Percentiles rank a stretch among this genome's conserved stretches.
These are phyloP conservation scores for Nectriaceae sp. DNA, from an alignment of 2,329 filamentous ascomycete species.

Conservation along the genomic window DNA sequence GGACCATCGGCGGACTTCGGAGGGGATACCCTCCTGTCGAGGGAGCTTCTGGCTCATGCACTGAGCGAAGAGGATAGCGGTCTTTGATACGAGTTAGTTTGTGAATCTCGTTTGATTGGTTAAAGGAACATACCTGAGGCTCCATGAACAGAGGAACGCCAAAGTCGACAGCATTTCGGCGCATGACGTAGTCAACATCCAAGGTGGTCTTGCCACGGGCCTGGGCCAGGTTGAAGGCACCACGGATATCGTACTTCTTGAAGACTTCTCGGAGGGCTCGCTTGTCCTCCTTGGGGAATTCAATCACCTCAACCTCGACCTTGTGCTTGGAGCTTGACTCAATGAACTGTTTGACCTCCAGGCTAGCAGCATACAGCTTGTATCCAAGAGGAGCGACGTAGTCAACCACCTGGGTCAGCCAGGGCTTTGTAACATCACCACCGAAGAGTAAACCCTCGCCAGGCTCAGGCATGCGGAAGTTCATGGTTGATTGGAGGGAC, in stretches of 20 bases:
- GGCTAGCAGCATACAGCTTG: slow-evolving; percentile 86
- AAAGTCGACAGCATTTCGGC: slow-evolving; percentile 97
- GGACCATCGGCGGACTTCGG: slow-evolving; percentile 91
- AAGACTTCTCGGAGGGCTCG: slow-evolving; percentile 92
- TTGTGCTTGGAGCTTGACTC: slow-evolving; percentile 69
- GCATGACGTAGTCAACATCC: slow-evolving; percentile 98
- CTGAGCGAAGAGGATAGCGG: slow-evolving; percentile 90
- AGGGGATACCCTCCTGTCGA: slow-evolving; percentile 81
- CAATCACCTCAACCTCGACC: slow-evolving; percentile 82
- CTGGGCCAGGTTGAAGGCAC: slow-evolving; percentile 92
- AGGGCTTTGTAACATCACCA: slow-evolving; percentile 72
- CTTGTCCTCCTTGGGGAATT: slow-evolving; percentile 97
- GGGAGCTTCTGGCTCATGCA: slow-evolving; percentile 98
- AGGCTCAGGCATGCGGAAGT: slow-evolving; percentile 94
- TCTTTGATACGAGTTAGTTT: slow-evolving; percentile 56
- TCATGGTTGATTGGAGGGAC: slow-evolving; percentile 95
- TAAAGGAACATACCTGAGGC: slow-evolving; percentile 71
- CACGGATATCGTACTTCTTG: slow-evolving; percentile 93
- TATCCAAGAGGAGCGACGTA: slow-evolving; percentile 88
- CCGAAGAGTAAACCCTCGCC: slow-evolving; percentile 95
- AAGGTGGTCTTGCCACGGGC: slow-evolving; percentile 78
- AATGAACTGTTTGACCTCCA: slow-evolving; percentile 79
- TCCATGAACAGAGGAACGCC: slow-evolving; percentile 98
- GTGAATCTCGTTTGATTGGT: neutral
- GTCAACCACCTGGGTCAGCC: slow-evolving; percentile 79